These are phyloP conservation scores for Begonia fuchsioides DNA, from an alignment of 306 rosid species.

Conservation along the genomic window DNA sequence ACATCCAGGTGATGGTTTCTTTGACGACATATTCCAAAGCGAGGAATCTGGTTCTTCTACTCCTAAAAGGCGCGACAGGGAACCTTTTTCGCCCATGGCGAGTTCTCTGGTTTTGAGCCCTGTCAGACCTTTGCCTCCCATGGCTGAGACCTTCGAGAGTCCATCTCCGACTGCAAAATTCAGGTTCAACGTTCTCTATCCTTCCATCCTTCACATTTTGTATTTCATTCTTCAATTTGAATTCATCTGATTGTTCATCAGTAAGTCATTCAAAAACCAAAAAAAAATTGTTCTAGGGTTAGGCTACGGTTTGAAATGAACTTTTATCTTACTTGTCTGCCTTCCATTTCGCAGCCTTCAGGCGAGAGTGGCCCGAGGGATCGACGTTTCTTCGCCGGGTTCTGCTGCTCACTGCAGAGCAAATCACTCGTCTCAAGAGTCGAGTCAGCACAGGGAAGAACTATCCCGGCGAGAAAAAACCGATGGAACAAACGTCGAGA, in stretches of 20 bases:
- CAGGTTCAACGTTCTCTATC: constrained; percentile 29
- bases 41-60: constrained; percentile 36
- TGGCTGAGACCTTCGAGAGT: constrained; percentile 15
- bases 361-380: constrained; percentile 29
- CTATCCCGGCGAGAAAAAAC: constrained; percentile 13
- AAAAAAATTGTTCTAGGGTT: no score
- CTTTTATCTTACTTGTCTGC: constrained; percentile 2
- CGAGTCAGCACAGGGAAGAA: constrained; percentile 8
- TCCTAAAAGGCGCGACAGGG: constrained; percentile 31
- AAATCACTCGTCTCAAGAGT: constrained; percentile 21
- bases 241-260: no score
- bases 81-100: constrained; percentile 14
- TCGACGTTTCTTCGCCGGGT: constrained; percentile 46
- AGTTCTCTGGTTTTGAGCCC: constrained; percentile 32
- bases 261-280: no score
- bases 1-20: constrained; percentile 36
- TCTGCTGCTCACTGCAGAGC: constrained; percentile 20
- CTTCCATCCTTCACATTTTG: no score
- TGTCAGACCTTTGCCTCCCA: constrained; percentile 28
- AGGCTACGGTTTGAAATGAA: neutral
- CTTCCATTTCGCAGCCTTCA: constrained; percentile 42
- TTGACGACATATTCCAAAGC: constrained; percentile 67
- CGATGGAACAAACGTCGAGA: no score
- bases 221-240: no score
- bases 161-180: constrained; percentile 27